A percentile compares a stretch with the other conserved stretches of the same genome.
Conservation (phyloP, 768 basidiomycete species). For the Lepiota venenata region DNA sequence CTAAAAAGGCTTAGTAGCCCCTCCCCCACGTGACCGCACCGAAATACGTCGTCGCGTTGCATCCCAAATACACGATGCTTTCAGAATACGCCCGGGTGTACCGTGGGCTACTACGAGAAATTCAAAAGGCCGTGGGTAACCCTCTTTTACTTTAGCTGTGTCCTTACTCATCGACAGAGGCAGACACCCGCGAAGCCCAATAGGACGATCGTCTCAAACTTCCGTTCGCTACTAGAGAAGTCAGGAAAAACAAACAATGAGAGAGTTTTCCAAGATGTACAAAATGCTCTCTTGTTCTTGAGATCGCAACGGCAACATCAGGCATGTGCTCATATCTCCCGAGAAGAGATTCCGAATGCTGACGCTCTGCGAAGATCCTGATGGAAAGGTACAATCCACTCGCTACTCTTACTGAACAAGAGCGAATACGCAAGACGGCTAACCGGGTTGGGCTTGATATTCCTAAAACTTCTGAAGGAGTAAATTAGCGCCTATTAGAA, state of each 20-base stretch:
- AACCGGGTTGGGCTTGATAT: conserved; percentile 85
- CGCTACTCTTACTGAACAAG: conserved; percentile 73
- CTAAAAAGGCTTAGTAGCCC: too few relatives aligned
- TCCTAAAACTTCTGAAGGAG: conserved; percentile 45
- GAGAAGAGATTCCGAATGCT: too few relatives aligned
- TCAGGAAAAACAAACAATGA: conserved; percentile 23
- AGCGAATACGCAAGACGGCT: conserved; percentile 82
- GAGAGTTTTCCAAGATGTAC: conserved; percentile 42
- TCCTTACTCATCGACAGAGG: conserved; percentile 20
- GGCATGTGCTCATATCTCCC: conserved; percentile 34
- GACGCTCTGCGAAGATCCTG: conserved; percentile 45
- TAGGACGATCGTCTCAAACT: conserved; percentile 39
- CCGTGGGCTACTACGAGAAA: conserved; percentile 50
- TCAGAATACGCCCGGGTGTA: conserved; percentile 37
- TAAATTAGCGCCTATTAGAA: neutral
- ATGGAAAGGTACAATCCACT: conserved; percentile 88
- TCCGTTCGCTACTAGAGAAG: conserved; percentile 54
- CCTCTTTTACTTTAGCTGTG: neutral
- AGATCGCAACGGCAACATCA: conserved; percentile 73
- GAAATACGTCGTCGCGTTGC: neutral
- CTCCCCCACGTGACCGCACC: conserved; percentile 1
- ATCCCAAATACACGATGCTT: conserved; percentile 19
- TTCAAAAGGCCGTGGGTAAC: conserved; percentile 46
- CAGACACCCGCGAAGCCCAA: conserved; percentile 35
- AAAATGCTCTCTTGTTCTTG: conserved; percentile 65